Conservation (phyloP, 179 eudicot genomes). For the Spinacia oleracea region DNA sequence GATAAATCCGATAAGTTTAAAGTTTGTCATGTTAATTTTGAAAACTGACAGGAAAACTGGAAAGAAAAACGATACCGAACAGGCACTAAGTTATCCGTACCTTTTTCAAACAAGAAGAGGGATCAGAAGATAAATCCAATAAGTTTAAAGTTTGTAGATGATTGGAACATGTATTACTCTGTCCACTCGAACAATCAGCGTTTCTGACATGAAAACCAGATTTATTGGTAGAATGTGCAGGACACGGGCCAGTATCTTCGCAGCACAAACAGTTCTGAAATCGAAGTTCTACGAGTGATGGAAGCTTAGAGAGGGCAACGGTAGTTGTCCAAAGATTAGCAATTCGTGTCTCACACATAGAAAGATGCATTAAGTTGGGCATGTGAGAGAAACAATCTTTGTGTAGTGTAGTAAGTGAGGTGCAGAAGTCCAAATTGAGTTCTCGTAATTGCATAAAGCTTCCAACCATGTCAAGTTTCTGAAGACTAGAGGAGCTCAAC, state of each 20-base stretch:
- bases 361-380: constrained; percentile 78
- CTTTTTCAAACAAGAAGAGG: constrained; percentile 21
- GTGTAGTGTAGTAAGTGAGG: constrained; percentile 61
- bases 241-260: constrained; percentile 47
- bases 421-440: constrained; percentile 89
- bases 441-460: constrained; percentile 55
- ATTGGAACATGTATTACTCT: background rate
- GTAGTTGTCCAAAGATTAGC: constrained; percentile 86
- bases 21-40: no score
- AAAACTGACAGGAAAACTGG: no score
- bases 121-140: constrained; percentile 27
- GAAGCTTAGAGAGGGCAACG: constrained; percentile 70
- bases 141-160: constrained; percentile 17
- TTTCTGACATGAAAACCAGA: constrained; percentile 1
- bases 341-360: constrained; percentile 79
- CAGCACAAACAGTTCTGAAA: constrained; percentile 68
- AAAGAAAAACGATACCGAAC: no score
- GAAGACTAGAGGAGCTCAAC: constrained; percentile 67
- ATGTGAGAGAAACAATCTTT: constrained; percentile 78
- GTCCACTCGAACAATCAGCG: constrained; percentile 6
- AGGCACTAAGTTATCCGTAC: no score
- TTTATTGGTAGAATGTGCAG: constrained; percentile 36
- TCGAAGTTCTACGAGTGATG: constrained; percentile 70
- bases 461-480: constrained; percentile 78
- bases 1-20: constrained; percentile 25